Percentiles rank a stretch among this genome's conserved stretches.
These are phyloP conservation scores for Neophaeococcomyces mojaviensis DNA, from an alignment of 2,329 filamentous ascomycete genomes.

Conservation along the genomic window DNA sequence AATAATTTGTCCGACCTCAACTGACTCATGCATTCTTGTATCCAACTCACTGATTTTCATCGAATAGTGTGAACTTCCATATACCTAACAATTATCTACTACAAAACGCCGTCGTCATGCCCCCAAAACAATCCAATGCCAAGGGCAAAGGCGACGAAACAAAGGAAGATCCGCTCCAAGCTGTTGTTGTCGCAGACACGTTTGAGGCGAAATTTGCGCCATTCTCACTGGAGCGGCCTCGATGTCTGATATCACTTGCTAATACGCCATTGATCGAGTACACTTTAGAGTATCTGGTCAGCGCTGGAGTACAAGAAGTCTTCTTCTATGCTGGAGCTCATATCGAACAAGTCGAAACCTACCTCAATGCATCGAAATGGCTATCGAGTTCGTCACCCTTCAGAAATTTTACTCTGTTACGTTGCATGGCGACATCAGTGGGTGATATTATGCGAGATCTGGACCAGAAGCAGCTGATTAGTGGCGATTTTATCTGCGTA, in stretches of 20 bases:
- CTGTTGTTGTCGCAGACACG: slow-evolving; percentile 81
- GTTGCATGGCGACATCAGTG: slow-evolving; percentile 76
- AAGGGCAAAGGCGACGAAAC: slow-evolving; percentile 46
- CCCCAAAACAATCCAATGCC: slow-evolving; percentile 25
- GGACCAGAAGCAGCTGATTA: slow-evolving; percentile 75
- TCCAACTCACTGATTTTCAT: too few relatives aligned
- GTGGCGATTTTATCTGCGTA: slow-evolving; percentile 84
- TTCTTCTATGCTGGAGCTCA: slow-evolving; percentile 88
- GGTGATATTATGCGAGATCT: slow-evolving; percentile 93
- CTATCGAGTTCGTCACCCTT: slow-evolving; percentile 68
- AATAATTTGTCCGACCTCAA: too few relatives aligned
- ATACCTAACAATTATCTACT: too few relatives aligned
- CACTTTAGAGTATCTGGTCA: slow-evolving; percentile 89
- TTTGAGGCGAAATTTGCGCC: slow-evolving; percentile 89
- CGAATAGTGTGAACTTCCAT: too few relatives aligned
- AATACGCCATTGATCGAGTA: slow-evolving; percentile 96
- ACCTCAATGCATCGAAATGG: slow-evolving; percentile 76
- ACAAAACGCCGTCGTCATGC: slow-evolving; percentile 11
- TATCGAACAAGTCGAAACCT: slow-evolving; percentile 76
- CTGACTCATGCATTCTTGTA: too few relatives aligned
- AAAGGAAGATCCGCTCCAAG: slow-evolving; percentile 56
- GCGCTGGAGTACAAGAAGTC: slow-evolving; percentile 89
- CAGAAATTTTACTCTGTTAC: slow-evolving; percentile 71
- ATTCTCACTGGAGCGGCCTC: slow-evolving; percentile 78
- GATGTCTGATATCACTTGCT: slow-evolving; percentile 88